These are phyloP conservation scores for Aureobasidium sp. DNA, from an alignment of 2,329 filamentous ascomycete genomes.

Conservation along the genomic window DNA sequence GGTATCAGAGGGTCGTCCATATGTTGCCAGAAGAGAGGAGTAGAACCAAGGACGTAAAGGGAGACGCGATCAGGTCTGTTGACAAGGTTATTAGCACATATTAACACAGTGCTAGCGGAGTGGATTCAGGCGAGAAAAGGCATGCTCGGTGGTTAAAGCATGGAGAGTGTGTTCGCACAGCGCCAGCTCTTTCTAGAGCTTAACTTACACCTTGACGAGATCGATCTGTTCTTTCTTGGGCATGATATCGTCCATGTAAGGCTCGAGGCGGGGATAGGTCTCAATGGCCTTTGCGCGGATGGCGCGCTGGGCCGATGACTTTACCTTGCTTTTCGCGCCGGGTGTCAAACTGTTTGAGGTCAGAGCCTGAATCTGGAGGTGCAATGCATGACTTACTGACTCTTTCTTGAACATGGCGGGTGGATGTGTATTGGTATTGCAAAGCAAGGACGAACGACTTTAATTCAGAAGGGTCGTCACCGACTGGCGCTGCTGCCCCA, in stretches of 20 bases:
- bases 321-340: slow-evolving; percentile 88
- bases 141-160: neutral
- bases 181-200: neutral
- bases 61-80: slow-evolving; percentile 72
- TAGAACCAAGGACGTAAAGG: slow-evolving; percentile 73
- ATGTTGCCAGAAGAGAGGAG: slow-evolving; percentile 88
- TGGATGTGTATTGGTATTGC: neutral
- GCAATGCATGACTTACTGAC: slow-evolving; percentile 43
- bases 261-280: slow-evolving; percentile 77
- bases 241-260: slow-evolving; percentile 86
- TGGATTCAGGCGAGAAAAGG: no score
- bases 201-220: slow-evolving; percentile 69
- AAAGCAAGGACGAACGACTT: neutral
- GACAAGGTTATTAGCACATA: neutral
- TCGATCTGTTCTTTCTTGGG: slow-evolving; percentile 91
- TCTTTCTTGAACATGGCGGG: slow-evolving; percentile 86
- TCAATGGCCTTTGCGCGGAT: slow-evolving; percentile 76
- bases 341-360: slow-evolving; percentile 55
- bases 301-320: slow-evolving; percentile 85
- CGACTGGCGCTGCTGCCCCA: slow-evolving; percentile 14
- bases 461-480: slow-evolving; percentile 8
- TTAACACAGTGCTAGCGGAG: neutral
- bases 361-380: neutral
- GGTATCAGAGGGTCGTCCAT: slow-evolving; percentile 71
- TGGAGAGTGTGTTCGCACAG: neutral